Evolutionary conservation across 352 stramenopile species (phyloP).

Genomic region (Globisporangium barbulae): DNA sequence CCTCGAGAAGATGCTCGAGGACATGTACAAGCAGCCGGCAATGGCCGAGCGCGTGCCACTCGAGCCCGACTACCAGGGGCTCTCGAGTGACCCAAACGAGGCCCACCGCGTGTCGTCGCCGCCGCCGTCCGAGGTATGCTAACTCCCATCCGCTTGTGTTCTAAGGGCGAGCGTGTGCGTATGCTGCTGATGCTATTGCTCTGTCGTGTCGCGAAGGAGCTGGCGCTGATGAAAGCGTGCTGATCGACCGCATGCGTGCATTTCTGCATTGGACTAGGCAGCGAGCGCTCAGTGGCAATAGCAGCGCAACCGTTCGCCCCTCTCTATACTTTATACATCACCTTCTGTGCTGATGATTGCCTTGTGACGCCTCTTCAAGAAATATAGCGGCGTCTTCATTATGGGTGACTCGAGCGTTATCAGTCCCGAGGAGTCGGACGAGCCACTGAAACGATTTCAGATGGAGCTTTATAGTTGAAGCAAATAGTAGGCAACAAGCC

Average conservation of each 20-base stretch:
- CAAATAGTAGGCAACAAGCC: neutral
- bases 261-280: neutral
- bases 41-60: constrained; percentile 62
- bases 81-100: constrained; percentile 60
- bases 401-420: constrained; percentile 8
- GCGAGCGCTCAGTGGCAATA: neutral
- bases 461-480: constrained; percentile 3
- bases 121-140: constrained; percentile 54
- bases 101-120: constrained; percentile 67
- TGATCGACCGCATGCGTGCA: neutral
- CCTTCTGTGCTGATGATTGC: neutral
- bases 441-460: constrained; percentile 7
- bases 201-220: neutral
- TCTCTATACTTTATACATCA: constrained; percentile 2
- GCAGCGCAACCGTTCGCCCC: neutral
- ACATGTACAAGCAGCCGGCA: constrained; percentile 51
- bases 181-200: constrained; percentile 2
- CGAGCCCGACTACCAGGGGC: constrained; percentile 71
- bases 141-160: neutral
- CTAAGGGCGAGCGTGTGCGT: neutral
- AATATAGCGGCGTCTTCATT: constrained; percentile 7
- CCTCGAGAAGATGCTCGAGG: constrained; percentile 53
- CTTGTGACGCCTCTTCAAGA: neutral
- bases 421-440: neutral
- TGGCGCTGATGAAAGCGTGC: neutral